phyloP scores from a whole-genome alignment of 2,329 filamentous ascomycete genomes.

The Xylaria sp. region DNA sequence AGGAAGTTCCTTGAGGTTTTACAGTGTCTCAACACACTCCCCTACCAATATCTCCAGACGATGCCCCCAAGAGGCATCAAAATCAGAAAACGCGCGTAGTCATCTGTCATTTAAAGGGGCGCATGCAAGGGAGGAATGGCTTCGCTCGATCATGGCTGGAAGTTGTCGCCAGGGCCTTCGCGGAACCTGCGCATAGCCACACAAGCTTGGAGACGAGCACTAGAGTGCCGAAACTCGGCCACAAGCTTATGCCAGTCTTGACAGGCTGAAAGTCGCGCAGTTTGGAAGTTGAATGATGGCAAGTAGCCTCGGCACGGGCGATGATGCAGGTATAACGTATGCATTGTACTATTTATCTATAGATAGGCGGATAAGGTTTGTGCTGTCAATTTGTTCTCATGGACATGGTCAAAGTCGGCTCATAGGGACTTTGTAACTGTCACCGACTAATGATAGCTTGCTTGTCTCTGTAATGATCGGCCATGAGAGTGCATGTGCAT shows the following conservation, averaged over 20 bases:
- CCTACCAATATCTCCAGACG: conserved; percentile 25
- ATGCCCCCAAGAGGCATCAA: conserved; percentile 26
- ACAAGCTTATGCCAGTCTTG: conserved; percentile 21
- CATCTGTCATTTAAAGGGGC: conserved; percentile 33
- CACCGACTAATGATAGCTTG: no score
- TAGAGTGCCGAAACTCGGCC: conserved; percentile 25
- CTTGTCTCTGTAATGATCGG: no score
- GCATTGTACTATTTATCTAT: no score
- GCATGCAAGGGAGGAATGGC: conserved; percentile 33
- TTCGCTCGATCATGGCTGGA: conserved; percentile 30
- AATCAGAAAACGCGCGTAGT: conserved; percentile 24
- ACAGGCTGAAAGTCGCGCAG: neutral
- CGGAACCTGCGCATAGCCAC: conserved; percentile 33
- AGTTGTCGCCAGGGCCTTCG: conserved; percentile 34
- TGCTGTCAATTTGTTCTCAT: no score
- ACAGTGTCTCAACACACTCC: conserved; percentile 23
- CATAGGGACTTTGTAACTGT: no score
- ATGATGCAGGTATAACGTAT: neutral
- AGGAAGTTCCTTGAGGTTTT: conserved; percentile 30
- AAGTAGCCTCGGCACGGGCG: neutral
- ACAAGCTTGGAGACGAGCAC: conserved; percentile 24
- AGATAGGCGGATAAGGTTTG: no score
- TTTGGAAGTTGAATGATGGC: neutral
- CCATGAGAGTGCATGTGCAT: no score
- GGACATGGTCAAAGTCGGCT: no score